A percentile compares a stretch with the other conserved stretches of the same genome.
These are phyloP conservation scores for Evernia prunastri DNA, from an alignment of 495 filamentous ascomycete genomes.

Conservation along the genomic window DNA sequence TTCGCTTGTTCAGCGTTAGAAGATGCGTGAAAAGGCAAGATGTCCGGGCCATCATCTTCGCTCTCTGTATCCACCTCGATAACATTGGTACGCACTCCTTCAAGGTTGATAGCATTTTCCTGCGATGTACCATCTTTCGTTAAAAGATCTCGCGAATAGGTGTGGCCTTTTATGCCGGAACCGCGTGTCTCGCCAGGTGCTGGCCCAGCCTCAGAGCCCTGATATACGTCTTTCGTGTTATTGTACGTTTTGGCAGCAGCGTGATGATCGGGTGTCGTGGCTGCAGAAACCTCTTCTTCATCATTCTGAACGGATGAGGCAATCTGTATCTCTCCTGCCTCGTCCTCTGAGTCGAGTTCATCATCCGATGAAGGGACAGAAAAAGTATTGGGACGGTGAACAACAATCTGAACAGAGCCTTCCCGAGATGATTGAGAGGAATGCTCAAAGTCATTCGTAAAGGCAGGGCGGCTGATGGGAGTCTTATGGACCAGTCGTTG, in stretches of 20 bases:
- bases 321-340: conserved; percentile 23
- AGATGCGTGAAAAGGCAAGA: conserved; percentile 7
- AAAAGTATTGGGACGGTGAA: conserved; percentile 18
- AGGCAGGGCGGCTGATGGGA: neutral
- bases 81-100: neutral
- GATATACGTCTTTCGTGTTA: neutral
- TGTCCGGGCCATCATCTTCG: conserved; percentile 25
- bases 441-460: conserved; percentile 34
- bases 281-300: conserved; percentile 12
- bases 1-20: neutral
- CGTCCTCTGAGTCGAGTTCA: conserved; percentile 19
- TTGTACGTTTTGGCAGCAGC: neutral
- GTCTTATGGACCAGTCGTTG: neutral
- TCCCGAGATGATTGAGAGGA: conserved; percentile 23
- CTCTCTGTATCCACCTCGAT: conserved; percentile 18
- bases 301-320: conserved; percentile 15
- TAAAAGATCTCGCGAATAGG: conserved; percentile 6
- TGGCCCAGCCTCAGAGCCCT: neutral
- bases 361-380: conserved; percentile 26
- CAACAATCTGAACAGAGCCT: conserved; percentile 21
- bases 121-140: conserved; percentile 12
- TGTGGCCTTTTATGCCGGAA: conserved; percentile 10
- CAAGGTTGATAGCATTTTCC: conserved; percentile 19
- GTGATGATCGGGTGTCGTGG: conserved; percentile 19
- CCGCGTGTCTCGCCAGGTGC: neutral